phyloP scores from a whole-genome alignment of 208 protist genomes.

The Crithidia bombi region DNA sequence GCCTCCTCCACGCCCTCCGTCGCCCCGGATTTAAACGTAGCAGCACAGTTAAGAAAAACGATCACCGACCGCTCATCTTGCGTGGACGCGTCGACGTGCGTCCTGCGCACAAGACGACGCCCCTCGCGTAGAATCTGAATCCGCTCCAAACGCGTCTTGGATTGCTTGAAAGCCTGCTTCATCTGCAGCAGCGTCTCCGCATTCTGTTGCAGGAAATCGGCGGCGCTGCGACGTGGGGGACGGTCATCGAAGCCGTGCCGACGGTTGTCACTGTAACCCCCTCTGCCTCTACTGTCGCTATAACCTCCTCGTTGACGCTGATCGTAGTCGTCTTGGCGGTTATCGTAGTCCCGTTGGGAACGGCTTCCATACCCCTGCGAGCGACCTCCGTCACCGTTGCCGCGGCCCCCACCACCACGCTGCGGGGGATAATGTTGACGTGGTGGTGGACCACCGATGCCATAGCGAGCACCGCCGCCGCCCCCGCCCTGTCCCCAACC shows the following conservation, averaged over 20 bases:
- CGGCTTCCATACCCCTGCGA: conserved; percentile 9
- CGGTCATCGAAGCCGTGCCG: conserved; percentile 1
- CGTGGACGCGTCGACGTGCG: conserved; percentile 77
- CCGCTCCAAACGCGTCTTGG: conserved; percentile 62
- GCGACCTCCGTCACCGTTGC: not conserved
- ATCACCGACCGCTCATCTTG: conserved; percentile 83
- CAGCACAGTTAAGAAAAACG: conserved; percentile 78
- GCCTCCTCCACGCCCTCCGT: conserved; percentile 59
- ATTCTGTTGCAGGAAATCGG: conserved; percentile 50
- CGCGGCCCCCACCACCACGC: conserved; percentile 4
- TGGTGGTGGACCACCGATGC: conserved; percentile 3
- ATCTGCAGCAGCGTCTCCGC: conserved; percentile 64
- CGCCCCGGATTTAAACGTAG: conserved; percentile 46
- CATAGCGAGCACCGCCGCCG: conserved; percentile 5
- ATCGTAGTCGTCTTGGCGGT: conserved; percentile 12
- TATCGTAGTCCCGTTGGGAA: conserved; percentile 2
- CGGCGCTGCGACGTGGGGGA: conserved; percentile 3
- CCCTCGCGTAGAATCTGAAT: conserved; percentile 51
- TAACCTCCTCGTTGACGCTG: conserved; percentile 2
- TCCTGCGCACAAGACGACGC: conserved; percentile 48
- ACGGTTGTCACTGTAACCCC: not conserved
- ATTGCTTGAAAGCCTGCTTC: conserved; percentile 64
- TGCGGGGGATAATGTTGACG: conserved; percentile 9
- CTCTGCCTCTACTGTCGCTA: not conserved
- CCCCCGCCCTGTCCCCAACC: conserved; percentile 5